Conservation (phyloP, 148 eudicot genomes). For the Spergularia marina region DNA sequence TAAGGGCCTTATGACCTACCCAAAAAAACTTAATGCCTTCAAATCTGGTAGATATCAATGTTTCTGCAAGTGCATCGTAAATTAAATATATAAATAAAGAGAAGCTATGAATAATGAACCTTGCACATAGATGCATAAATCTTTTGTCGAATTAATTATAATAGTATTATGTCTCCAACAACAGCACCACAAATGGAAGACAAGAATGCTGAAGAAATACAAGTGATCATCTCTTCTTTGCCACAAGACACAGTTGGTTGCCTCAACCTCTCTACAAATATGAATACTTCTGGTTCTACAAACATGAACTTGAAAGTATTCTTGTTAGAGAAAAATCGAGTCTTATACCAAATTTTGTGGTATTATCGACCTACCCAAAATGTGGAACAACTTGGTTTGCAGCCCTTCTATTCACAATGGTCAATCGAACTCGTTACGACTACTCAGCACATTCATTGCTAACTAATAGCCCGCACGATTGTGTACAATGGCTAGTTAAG, state of each 20-base stretch:
- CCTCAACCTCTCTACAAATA: slow-evolving; percentile 15
- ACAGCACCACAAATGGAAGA: background rate
- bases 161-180: background rate
- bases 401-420: slow-evolving; percentile 27
- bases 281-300: slow-evolving; percentile 12
- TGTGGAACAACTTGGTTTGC: slow-evolving; percentile 33
- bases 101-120: no score
- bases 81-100: no score
- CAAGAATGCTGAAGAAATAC: background rate
- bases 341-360: background rate
- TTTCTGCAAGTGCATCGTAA: no score
- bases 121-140: no score
- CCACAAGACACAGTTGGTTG: slow-evolving; percentile 2
- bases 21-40: no score
- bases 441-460: slow-evolving; percentile 11
- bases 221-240: background rate
- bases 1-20: no score
- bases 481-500: slow-evolving; percentile 5
- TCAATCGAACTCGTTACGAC: slow-evolving; percentile 22
- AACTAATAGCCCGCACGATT: slow-evolving; percentile 14
- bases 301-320: slow-evolving; percentile 5
- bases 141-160: no score
- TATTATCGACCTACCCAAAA: slow-evolving; percentile 27
- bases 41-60: no score
- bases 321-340: background rate